Evolutionary conservation across 768 basidiomycete species (phyloP).

Genomic region (Rhizopogon rudus): DNA sequence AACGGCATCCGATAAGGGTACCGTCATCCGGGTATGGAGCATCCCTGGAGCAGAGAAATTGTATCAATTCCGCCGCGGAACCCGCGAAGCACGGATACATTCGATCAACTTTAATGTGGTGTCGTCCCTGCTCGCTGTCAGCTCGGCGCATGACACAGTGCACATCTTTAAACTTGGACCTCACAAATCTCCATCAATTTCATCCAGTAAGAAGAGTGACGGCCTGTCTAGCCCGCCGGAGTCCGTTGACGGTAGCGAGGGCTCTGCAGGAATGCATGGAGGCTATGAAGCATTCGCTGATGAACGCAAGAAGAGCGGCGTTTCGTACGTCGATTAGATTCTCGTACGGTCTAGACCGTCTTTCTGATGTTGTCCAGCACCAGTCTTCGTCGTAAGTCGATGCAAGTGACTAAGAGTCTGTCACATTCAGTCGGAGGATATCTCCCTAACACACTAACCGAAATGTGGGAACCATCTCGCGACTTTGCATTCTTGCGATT

Average conservation of each 20-base stretch:
- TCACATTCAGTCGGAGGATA: slow-evolving; percentile 81
- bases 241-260: slow-evolving; percentile 59
- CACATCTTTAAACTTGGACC: slow-evolving; percentile 89
- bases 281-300: slow-evolving; percentile 86
- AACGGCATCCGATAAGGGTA: slow-evolving; percentile 92
- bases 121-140: slow-evolving; percentile 81
- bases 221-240: slow-evolving; percentile 56
- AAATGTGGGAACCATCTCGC: slow-evolving; percentile 94
- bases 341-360: slow-evolving; percentile 1
- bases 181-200: slow-evolving; percentile 4
- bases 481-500: slow-evolving; percentile 91
- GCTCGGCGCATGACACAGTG: slow-evolving; percentile 90
- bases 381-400: slow-evolving; percentile 59
- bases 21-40: slow-evolving; percentile 93
- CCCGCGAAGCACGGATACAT: slow-evolving; percentile 80
- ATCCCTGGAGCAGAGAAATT: slow-evolving; percentile 90
- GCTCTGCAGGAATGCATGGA: slow-evolving; percentile 49
- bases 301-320: slow-evolving; percentile 58
- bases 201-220: slow-evolving; percentile 16
- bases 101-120: slow-evolving; percentile 83
- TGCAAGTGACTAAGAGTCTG: slow-evolving; percentile 70
- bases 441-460: slow-evolving; percentile 83
- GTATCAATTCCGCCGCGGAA: slow-evolving; percentile 93
- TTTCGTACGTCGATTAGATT: slow-evolving; percentile 42
- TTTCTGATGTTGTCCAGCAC: slow-evolving; percentile 23